phyloP scores from a whole-genome alignment of 164 flowering plant genomes.

The Echeveria elegans region DNA sequence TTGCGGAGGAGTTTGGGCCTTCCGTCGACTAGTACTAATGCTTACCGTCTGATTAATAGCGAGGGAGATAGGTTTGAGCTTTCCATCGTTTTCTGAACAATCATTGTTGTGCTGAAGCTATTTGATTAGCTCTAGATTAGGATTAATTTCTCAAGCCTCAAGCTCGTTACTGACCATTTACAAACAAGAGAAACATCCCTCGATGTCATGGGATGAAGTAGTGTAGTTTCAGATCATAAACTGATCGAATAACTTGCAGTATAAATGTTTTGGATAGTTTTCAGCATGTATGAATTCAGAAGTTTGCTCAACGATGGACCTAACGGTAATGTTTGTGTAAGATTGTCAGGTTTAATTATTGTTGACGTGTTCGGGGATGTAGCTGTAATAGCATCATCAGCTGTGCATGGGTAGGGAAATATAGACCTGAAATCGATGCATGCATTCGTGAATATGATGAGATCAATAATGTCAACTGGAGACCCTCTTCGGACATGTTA shows the following conservation, averaged over 20 bases:
- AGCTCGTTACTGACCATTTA: too few relatives aligned
- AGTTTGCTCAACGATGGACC: neutral
- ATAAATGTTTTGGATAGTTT: neutral
- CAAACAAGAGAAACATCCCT: too few relatives aligned
- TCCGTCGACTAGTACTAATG: conserved; percentile 71
- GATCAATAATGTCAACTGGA: conserved; percentile 66
- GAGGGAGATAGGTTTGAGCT: conserved; percentile 82
- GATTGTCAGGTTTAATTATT: conserved; percentile 88
- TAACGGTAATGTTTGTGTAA: conserved; percentile 20
- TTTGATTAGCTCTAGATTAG: neutral
- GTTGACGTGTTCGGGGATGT: conserved; percentile 82
- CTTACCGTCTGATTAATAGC: conserved; percentile 87
- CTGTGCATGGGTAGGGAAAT: conserved; percentile 99
- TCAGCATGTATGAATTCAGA: neutral
- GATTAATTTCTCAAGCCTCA: too few relatives aligned
- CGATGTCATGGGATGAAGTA: too few relatives aligned
- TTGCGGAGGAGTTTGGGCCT: conserved; percentile 62
- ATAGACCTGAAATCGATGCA: conserved; percentile 54
- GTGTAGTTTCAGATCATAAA: too few relatives aligned
- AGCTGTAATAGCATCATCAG: conserved; percentile 94
- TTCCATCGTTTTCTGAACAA: neutral
- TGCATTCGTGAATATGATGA: conserved; percentile 35
- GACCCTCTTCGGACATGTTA: conserved; percentile 71
- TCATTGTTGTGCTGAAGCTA: too few relatives aligned
- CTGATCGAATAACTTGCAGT: neutral